Evolutionary conservation across 2,329 filamentous ascomycete species (phyloP).

Genomic region (Fonsecaea monophora): DNA sequence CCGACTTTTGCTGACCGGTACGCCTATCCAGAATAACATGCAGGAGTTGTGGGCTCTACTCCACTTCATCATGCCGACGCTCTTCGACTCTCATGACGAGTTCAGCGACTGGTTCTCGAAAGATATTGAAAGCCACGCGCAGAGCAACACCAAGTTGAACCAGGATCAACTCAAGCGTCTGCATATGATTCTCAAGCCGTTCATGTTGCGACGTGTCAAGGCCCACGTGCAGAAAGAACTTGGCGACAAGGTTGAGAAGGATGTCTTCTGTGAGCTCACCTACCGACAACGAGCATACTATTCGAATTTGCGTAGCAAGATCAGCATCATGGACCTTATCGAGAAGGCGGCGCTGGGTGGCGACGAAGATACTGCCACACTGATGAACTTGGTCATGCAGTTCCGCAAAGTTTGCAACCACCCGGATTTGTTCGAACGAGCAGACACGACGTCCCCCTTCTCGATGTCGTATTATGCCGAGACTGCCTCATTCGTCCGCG

Average conservation of each 20-base stretch:
- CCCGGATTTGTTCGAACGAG: slow-evolving; percentile 93
- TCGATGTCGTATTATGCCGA: slow-evolving; percentile 88
- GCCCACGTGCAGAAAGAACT: slow-evolving; percentile 99
- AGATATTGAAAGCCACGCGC: slow-evolving; percentile 91
- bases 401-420: slow-evolving; percentile 99
- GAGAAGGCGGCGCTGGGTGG: slow-evolving; percentile 95
- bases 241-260: slow-evolving; percentile 96
- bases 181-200: slow-evolving; percentile 98
- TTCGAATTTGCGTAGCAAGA: slow-evolving; percentile 89
- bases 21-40: slow-evolving; percentile 99
- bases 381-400: slow-evolving; percentile 99
- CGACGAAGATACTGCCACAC: slow-evolving; percentile 89
- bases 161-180: slow-evolving; percentile 95
- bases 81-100: slow-evolving; percentile 73
- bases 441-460: slow-evolving; percentile 86
- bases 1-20: slow-evolving; percentile 89
- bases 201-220: slow-evolving; percentile 99
- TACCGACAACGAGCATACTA: slow-evolving; percentile 96
- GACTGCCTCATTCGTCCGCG: slow-evolving; percentile 91
- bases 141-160: slow-evolving; percentile 99
- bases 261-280: slow-evolving; percentile 95
- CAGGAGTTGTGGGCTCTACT: slow-evolving; percentile 96
- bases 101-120: slow-evolving; percentile 63
- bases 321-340: slow-evolving; percentile 97
- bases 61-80: slow-evolving; percentile 99